Percentiles rank a stretch among this genome's conserved stretches.
These are phyloP conservation scores for Fistulifera pelliculosa DNA, from an alignment of 108 stramenopile species.

Conservation along the genomic window DNA sequence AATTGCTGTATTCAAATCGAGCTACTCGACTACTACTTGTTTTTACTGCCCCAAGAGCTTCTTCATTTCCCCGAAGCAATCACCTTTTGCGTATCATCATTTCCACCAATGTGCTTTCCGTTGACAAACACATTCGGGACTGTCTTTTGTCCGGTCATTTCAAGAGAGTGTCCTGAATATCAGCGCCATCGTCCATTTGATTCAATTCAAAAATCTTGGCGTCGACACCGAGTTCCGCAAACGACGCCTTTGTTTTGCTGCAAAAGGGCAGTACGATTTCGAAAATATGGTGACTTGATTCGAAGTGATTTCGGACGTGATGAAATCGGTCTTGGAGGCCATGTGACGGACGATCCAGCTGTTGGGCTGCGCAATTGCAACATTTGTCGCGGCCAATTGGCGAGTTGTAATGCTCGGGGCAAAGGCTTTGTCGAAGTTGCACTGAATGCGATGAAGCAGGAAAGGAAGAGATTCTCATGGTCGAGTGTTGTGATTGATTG, in stretches of 20 bases:
- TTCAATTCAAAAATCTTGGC: constrained; percentile 63
- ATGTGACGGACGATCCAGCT: no score
- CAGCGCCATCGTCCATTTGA: constrained; percentile 57
- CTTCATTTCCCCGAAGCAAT: constrained; percentile 50
- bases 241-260: constrained; percentile 45
- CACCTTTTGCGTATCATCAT: constrained; percentile 65
- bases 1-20: no score
- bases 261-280: constrained; percentile 72
- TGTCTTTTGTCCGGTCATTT: constrained; percentile 61
- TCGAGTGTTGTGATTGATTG: no score
- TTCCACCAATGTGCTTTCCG: constrained; percentile 73
- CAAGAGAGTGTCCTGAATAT: constrained; percentile 45
- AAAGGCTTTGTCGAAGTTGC: no score
- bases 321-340: constrained; percentile 29
- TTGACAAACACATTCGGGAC: constrained; percentile 84
- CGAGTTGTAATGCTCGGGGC: no score
- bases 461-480: no score
- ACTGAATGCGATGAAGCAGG: no score
- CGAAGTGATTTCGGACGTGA: constrained; percentile 61
- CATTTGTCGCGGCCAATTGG: no score
- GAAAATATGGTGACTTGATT: constrained; percentile 55
- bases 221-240: constrained; percentile 38
- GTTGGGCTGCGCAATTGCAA: no score
- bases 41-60: constrained; percentile 37
- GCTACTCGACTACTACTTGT: no score